These are phyloP conservation scores for Leptomonas pyrrhocoris DNA, from an alignment of 208 protist genomes.

Conservation along the genomic window DNA sequence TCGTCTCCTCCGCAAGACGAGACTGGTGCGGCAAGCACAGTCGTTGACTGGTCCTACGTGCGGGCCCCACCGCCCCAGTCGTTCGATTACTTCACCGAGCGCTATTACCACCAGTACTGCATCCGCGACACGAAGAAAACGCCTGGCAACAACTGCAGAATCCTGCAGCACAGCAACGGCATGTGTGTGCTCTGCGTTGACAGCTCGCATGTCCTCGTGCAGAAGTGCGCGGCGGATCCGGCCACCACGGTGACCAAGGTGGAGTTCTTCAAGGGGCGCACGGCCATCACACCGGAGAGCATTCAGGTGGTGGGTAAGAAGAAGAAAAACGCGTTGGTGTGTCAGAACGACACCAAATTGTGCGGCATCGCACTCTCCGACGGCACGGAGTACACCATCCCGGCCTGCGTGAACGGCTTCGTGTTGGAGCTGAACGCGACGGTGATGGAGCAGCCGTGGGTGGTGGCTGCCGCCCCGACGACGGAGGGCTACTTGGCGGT, in stretches of 20 bases:
- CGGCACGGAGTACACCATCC: slow-evolving; percentile 58
- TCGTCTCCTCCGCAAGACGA: background rate
- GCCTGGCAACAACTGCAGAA: slow-evolving; percentile 66
- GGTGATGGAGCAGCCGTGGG: slow-evolving; percentile 54
- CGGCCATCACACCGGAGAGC: slow-evolving; percentile 40
- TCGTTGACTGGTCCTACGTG: slow-evolving; percentile 32
- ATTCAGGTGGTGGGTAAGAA: slow-evolving; percentile 81
- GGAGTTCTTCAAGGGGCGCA: slow-evolving; percentile 50
- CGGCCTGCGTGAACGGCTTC: slow-evolving; percentile 81
- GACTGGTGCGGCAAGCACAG: background rate
- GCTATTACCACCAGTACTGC: slow-evolving; percentile 82
- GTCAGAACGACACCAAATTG: slow-evolving; percentile 80
- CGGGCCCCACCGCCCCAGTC: slow-evolving; percentile 31
- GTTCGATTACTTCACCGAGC: slow-evolving; percentile 84
- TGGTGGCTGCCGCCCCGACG: slow-evolving; percentile 60
- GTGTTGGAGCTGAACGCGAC: slow-evolving; percentile 79
- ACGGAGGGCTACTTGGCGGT: slow-evolving; percentile 79
- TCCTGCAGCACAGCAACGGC: slow-evolving; percentile 89
- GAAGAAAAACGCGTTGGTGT: slow-evolving; percentile 85
- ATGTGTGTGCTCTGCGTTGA: slow-evolving; percentile 81
- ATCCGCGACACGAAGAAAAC: slow-evolving; percentile 70
- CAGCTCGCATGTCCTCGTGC: slow-evolving; percentile 55
- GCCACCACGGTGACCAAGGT: slow-evolving; percentile 20
- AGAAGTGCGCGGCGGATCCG: slow-evolving; percentile 7
- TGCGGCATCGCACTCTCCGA: slow-evolving; percentile 62